Base-by-base conservation (phyloP, 1,284 basidiomycete species). In the Pseudozyma sp. region DNA sequence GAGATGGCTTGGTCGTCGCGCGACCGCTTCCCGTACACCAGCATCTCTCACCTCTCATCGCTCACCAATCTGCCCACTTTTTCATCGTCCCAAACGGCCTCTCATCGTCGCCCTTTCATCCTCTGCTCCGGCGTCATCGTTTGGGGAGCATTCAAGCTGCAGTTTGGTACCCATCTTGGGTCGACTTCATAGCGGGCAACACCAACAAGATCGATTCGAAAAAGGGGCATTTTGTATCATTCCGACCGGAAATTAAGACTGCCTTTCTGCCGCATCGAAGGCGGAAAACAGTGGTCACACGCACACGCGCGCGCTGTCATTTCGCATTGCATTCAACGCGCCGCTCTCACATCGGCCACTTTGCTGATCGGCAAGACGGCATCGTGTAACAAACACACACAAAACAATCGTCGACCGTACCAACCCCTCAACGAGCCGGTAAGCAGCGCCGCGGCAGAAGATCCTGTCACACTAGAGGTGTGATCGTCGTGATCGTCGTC, bases 21-120 rank as follows among this genome's bases (percentile, higher is more conserved):
- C 67, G 67, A 68, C 67, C 67, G 54, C 59, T 59, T 68, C 48
- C 33, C 52, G 44, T n/a, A 37, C 54, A 61, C 66, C 65, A 62
- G 40, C 67, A 54, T 57, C 55, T 53, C 50, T 37, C 45, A 14
- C 47, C 16, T 29, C 16, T 7, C 24, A 50, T 49, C 55, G 31
- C 42, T 54, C 46, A 37, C 42, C 43, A 34, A 13, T 35, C 42
- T 29, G 33, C 16, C 34, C 3, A 30, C 57, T 63, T 6, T 35
- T 47, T 39, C 29, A 24, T 24, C 24, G 24, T 37, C 43, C 31
- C 54, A 39, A 54, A 34, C 51, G 46, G 17, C 19, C 35, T 51
- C 13, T 5, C 45, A 47, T 31, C 33, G 17, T 48, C 49, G 4
- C 10, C 30, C 9, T 19, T 34, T 30, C 48, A 24, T 34, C 45